Evolutionary conservation across 306 rosid species (phyloP).

Genomic region (Echinosophora koreensis): DNA sequence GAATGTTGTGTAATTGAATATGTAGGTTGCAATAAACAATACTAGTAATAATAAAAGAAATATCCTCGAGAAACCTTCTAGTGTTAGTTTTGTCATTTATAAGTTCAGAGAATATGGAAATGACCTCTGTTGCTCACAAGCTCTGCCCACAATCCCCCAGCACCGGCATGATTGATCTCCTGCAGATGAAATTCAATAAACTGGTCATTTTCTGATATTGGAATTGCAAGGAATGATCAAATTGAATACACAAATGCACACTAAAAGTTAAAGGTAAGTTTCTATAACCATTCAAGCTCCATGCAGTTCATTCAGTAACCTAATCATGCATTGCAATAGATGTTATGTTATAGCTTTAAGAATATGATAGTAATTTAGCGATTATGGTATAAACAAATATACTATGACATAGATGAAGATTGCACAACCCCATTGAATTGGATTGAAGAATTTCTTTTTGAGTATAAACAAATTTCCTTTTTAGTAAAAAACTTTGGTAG

Average conservation of each 20-base stretch:
- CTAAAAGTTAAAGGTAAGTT: constrained; percentile 1
- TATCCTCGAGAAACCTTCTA: constrained; percentile 14
- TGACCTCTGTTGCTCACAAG: constrained; percentile 62
- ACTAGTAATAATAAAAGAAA: background rate
- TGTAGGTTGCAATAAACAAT: background rate
- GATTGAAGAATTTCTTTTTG: background rate
- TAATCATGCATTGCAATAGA: background rate
- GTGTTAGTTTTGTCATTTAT: background rate
- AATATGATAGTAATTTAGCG: background rate
- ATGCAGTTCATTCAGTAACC: constrained; percentile 1
- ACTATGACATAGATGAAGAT: constrained; percentile 14
- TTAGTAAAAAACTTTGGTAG: background rate
- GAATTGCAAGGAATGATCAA: background rate
- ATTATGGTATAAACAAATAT: background rate
- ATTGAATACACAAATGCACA: constrained; percentile 22
- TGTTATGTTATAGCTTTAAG: background rate
- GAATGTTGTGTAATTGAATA: constrained; percentile 21
- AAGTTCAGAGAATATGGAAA: constrained; percentile 34
- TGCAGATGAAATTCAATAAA: constrained; percentile 39
- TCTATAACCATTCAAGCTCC: constrained; percentile 1
- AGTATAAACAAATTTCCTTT: no score
- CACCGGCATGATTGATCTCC: constrained; percentile 63
- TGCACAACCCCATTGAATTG: background rate
- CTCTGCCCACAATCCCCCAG: constrained; percentile 69
- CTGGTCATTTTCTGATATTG: constrained; percentile 25